Percentiles rank a stretch among this genome's conserved stretches.
These are phyloP conservation scores for Cytospora mali DNA, from an alignment of 2,329 filamentous ascomycete genomes.

Conservation along the genomic window DNA sequence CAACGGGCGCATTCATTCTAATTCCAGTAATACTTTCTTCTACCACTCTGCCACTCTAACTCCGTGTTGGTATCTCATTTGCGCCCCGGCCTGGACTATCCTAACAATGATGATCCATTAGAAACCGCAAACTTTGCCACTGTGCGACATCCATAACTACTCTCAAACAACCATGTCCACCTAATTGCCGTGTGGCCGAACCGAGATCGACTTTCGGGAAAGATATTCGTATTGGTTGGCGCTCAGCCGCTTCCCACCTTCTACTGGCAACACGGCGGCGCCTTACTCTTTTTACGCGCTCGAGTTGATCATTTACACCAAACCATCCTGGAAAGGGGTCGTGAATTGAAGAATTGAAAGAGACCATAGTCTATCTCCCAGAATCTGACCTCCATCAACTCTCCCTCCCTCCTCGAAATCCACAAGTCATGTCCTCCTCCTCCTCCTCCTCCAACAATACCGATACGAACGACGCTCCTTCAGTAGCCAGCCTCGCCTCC, in stretches of 20 bases:
- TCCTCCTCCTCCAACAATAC: not conserved
- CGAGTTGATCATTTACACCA: too few relatives aligned
- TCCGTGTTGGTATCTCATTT: not conserved
- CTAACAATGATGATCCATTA: not conserved
- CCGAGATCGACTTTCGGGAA: not conserved
- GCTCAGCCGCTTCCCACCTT: too few relatives aligned
- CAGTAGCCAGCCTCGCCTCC: constrained; percentile 7
- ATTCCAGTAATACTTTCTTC: not conserved
- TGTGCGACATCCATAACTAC: not conserved
- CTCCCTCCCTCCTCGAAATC: not conserved
- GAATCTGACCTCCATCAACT: too few relatives aligned
- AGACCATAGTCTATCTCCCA: too few relatives aligned
- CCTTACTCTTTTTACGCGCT: too few relatives aligned
- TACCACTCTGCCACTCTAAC: too few relatives aligned
- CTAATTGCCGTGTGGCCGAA: not conserved
- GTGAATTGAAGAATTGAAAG: too few relatives aligned
- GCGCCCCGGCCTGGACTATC: not conserved
- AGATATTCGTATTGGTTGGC: too few relatives aligned
- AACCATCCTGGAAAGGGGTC: too few relatives aligned
- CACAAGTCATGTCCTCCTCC: constrained; percentile 8
- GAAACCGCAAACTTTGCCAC: not conserved
- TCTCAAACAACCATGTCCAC: not conserved
- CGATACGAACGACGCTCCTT: constrained; percentile 8
- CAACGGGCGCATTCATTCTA: too few relatives aligned
- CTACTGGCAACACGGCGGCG: too few relatives aligned